Base-by-base conservation (phyloP, 257 asterid species). In the Lantana camara region DNA sequence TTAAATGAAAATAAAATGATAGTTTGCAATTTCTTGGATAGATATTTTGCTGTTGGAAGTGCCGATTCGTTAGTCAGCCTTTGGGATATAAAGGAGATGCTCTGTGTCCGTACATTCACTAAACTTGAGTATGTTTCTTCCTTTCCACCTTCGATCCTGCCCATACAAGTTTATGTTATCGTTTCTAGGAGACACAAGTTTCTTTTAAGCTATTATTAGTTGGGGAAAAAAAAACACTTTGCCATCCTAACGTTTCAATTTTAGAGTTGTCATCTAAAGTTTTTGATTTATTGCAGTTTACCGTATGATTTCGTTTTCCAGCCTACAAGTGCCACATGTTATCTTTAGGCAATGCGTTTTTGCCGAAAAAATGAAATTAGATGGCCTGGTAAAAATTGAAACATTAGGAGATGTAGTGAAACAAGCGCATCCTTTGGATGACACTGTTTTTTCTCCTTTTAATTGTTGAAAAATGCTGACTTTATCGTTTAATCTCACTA, bases 61-160 rank as follows among this genome's bases (percentile, higher is more conserved):
- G 99, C 99, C 34, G 97, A 94, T 83, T 90, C 99, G 19, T 74
- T 82, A 63, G 99, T 90, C 75, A 94, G 99, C 84, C 95, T 94
- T 57, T 94, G 97, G 99, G 88, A 85, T 81, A 86, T 88, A 49
- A 90, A 90, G 73, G 97, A 90, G 63, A 90, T 94, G 99, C 89
- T 90, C 20, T 94, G 99, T 72, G 82, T 88, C 67, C 92, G 92
- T 20, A 90, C 99, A 35, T 94, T 94, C 76, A 80, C 96, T 11
- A 91, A 90, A 69, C 99, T 88, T 12, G 98, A 91, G 98, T 91
- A 77, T 76, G 88, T 79, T 69, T 65, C 77, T 52, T 57, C 62
- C 35, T 30, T 65, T 68, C 22, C 37, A 42, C 59, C 52, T 30
- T 15, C 63, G n/a, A 13, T 37, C 0, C 32, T 14, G 34, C 64